Evolutionary conservation across 2,329 filamentous ascomycete genomes (phyloP).

Genomic region (Fusarium keratoplasticum): DNA sequence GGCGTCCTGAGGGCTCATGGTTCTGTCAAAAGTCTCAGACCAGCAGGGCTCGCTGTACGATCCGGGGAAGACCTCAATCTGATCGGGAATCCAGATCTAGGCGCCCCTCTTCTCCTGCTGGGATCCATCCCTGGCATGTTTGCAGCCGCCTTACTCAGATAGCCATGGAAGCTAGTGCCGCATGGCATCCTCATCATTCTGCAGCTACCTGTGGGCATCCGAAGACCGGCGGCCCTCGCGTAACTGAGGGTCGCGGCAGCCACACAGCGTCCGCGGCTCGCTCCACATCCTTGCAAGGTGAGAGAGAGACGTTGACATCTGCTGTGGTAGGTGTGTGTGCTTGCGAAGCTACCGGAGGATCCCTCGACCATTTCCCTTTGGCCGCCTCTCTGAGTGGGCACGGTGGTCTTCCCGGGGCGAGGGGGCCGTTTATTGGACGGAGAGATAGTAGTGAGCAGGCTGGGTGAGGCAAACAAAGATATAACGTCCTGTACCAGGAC

Average conservation of each 20-base stretch:
- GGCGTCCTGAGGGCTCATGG: slow-evolving; percentile 19
- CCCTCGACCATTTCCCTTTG: slow-evolving; percentile 23
- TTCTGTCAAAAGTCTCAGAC: slow-evolving; percentile 13
- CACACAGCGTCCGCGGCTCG: slow-evolving; percentile 16
- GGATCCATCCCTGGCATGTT: slow-evolving; percentile 16
- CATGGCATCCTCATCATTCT: slow-evolving; percentile 27
- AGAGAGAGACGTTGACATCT: slow-evolving; percentile 33
- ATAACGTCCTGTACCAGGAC: slow-evolving; percentile 20
- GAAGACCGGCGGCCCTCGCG: slow-evolving; percentile 19
- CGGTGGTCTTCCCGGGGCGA: slow-evolving; percentile 12
- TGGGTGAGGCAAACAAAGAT: slow-evolving; percentile 38
- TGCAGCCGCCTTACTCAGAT: slow-evolving; percentile 13
- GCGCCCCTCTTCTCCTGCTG: slow-evolving; percentile 2
- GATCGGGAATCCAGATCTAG: slow-evolving; percentile 30
- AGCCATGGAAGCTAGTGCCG: slow-evolving; percentile 13
- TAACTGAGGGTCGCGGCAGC: slow-evolving; percentile 15
- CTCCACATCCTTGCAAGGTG: slow-evolving; percentile 9
- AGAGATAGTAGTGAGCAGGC: neutral
- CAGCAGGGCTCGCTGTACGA: slow-evolving; percentile 18
- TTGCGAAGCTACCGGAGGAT: slow-evolving; percentile 17
- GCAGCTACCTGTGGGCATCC: slow-evolving; percentile 26
- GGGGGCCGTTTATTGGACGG: slow-evolving; percentile 35
- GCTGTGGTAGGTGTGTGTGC: slow-evolving; percentile 35
- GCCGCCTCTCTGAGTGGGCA: slow-evolving; percentile 21
- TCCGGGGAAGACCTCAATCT: slow-evolving; percentile 30